These are phyloP conservation scores for Suillus cothurnatus DNA, from an alignment of 768 basidiomycete species.

Conservation along the genomic window DNA sequence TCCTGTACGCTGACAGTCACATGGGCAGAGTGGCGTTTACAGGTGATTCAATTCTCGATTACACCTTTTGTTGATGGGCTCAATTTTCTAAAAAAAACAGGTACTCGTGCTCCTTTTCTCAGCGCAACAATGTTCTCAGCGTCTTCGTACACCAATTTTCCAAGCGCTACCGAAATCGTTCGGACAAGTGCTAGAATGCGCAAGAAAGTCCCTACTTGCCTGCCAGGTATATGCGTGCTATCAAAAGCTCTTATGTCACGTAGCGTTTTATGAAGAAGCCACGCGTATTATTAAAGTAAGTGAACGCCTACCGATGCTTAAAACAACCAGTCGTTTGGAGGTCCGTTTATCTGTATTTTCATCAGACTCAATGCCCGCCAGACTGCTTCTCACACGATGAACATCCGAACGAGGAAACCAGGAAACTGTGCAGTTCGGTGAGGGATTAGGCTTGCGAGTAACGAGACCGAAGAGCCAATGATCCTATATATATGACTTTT, in stretches of 20 bases:
- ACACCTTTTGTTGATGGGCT: background rate
- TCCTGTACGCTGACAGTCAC: background rate
- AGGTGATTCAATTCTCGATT: background rate
- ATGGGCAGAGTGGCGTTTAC: background rate
- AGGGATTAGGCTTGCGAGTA: constrained; percentile 28
- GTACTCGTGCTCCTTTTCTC: background rate
- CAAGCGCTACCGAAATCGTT: background rate
- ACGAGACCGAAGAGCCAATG: constrained; percentile 36
- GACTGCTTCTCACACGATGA: background rate
- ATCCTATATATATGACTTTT: constrained; percentile 14
- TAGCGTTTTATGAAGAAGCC: background rate
- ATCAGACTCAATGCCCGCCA: background rate
- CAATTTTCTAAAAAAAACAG: background rate
- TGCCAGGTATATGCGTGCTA: background rate
- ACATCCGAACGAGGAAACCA: background rate
- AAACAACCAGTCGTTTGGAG: background rate
- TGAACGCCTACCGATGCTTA: background rate
- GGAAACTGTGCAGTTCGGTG: background rate
- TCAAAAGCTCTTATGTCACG: background rate
- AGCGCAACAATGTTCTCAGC: no score
- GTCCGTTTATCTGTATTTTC: no score
- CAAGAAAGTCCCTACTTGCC: background rate
- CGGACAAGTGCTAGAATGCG: background rate
- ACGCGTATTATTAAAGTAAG: background rate
- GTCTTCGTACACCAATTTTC: background rate